phyloP scores from a whole-genome alignment of 2,329 filamentous ascomycete genomes.

The Apiospora phragmitis region DNA sequence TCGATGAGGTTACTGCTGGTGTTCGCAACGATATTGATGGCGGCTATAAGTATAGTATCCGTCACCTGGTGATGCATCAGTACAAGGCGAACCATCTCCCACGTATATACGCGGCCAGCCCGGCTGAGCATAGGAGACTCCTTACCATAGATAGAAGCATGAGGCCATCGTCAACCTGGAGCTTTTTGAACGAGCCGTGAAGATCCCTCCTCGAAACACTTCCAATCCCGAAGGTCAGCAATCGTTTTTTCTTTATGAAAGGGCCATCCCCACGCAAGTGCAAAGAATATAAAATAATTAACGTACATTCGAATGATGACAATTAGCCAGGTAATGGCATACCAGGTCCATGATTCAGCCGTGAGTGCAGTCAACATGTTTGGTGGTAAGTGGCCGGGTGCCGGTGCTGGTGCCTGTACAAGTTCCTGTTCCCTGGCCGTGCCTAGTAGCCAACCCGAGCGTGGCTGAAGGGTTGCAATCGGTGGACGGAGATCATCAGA shows the following conservation, averaged over 20 bases:
- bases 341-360: constrained; percentile 47
- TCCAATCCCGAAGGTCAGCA: neutral
- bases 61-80: constrained; percentile 31
- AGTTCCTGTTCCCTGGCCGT: neutral
- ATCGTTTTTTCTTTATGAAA: neutral
- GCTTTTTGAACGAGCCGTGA: constrained; percentile 45
- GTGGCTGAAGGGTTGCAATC: neutral
- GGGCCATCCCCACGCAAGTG: neutral
- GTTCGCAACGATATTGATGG: constrained; percentile 54
- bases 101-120: neutral
- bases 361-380: constrained; percentile 22
- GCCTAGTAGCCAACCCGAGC: neutral
- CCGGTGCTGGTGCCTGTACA: neutral
- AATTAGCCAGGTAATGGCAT: constrained; percentile 39
- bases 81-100: constrained; percentile 8
- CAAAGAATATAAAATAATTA: neutral
- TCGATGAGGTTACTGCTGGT: constrained; percentile 63
- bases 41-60: constrained; percentile 56
- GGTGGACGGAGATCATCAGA: neutral
- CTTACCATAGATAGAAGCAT: constrained; percentile 55
- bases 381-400: neutral
- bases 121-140: neutral
- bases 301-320: constrained; percentile 42
- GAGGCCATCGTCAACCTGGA: constrained; percentile 57
- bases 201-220: constrained; percentile 41